These are phyloP conservation scores for Neoboletus subvelutipes DNA, from an alignment of 768 basidiomycete species.

Conservation along the genomic window DNA sequence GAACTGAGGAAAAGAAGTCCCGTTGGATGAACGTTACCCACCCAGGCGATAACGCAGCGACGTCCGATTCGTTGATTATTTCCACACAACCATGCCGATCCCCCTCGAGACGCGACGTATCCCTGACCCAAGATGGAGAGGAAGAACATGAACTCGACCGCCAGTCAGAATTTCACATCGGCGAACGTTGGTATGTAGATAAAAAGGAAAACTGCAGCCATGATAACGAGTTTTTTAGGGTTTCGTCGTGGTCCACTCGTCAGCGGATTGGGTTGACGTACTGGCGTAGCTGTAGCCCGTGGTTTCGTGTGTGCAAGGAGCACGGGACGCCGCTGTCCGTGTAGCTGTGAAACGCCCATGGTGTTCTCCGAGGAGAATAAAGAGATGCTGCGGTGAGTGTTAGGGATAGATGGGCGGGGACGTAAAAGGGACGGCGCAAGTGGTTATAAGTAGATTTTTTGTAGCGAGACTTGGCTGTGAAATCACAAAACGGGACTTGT, in stretches of 20 bases:
- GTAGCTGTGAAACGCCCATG: background rate
- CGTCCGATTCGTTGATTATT: background rate
- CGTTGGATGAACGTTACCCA: background rate
- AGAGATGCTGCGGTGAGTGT: background rate
- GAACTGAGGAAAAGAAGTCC: background rate
- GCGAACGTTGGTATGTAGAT: background rate
- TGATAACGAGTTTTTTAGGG: background rate
- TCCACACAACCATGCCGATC: background rate
- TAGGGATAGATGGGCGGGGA: no score
- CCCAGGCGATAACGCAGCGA: background rate
- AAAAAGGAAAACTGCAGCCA: background rate
- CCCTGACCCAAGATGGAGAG: background rate
- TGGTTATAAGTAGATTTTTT: no score
- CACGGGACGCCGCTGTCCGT: background rate
- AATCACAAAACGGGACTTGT: conserved; percentile 1
- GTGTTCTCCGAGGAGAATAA: background rate
- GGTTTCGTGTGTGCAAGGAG: background rate
- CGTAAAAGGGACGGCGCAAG: background rate
- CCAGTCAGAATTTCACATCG: conserved; percentile 1
- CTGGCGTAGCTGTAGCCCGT: no score
- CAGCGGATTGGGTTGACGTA: background rate
- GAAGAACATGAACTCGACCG: background rate
- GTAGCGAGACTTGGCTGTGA: background rate
- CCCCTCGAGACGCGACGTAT: background rate
- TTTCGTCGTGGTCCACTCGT: background rate